Base-by-base conservation (phyloP, 371 early-diverging fungal species). In the Batkoa obscura region DNA sequence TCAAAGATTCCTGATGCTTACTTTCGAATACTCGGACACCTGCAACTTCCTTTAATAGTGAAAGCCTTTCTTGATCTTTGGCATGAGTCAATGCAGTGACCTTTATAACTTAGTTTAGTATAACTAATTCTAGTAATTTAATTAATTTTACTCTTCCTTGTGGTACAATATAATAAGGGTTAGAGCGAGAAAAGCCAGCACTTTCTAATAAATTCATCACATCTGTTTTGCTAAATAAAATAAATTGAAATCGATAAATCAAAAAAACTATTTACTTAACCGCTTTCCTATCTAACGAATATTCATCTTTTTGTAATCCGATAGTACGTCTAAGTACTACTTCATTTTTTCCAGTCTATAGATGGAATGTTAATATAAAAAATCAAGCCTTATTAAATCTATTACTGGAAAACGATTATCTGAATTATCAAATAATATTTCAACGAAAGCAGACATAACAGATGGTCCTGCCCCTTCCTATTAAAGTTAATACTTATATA, bases 101-200 rank as follows among this genome's bases (percentile, higher is more conserved):
- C 84, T 86, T 53, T 36, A 1, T 23, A 13, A 33, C 30, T 35
- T 9, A 30, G 35, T 17, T 32, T 43, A 13, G 55, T 15, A 39
- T 8, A 53, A 46, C 36, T 46, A 38, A 31, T 41, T 47, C 30
- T 49, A 33, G 33, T n/a, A n/a, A n/a, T n/a, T 57, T 41, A 42
- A 38, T 8, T 8, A 30, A 10, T 60, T 75, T 46, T 72, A 97
- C 88, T 55, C 94, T 74, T 42, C 99, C 99, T 74, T 99, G 99
- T n/a, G 94, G 95, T 3, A 99, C 97, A 67, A 99, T 94, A 62
- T 95, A 98, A 68, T 97, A 98, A 9, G 98, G 97, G 64, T 98
- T 98, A 13, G 95, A 90, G 35, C 86, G 73, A n/a, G 95, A 90
- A 59, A 99, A 91, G 0, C 99, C 99, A 17, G 97, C 94, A 67